phyloP scores from a whole-genome alignment of 164 flowering plant species.

The Piper longum region DNA sequence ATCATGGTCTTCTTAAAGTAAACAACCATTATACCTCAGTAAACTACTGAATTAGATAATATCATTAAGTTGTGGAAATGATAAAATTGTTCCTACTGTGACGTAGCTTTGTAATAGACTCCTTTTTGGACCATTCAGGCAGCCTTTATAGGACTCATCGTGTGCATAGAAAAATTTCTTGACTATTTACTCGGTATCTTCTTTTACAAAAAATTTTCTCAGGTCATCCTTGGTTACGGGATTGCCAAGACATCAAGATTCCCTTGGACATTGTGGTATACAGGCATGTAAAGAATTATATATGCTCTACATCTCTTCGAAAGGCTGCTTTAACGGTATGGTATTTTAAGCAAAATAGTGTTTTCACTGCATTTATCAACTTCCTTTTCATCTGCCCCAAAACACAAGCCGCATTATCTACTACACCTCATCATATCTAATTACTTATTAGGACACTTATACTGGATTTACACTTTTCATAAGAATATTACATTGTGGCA shows the following conservation, averaged over 20 bases:
- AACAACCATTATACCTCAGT: no score
- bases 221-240: slow-evolving; percentile 97
- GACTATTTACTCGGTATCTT: neutral
- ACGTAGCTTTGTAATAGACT: no score
- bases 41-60: no score
- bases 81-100: no score
- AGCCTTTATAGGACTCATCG: neutral
- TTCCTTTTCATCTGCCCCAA: no score
- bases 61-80: no score
- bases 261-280: slow-evolving; percentile 70
- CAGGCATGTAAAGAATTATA: slow-evolving; percentile 62
- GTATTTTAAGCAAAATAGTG: neutral
- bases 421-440: no score
- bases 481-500: neutral
- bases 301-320: slow-evolving; percentile 71
- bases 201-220: neutral
- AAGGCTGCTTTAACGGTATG: slow-evolving; percentile 76
- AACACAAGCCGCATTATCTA: no score
- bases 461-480: neutral
- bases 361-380: no score
- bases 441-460: neutral
- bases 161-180: neutral
- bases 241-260: slow-evolving; percentile 41
- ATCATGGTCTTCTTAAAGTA: neutral
- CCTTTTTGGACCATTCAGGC: no score